Percentiles rank a stretch among this genome's conserved stretches.
phyloP scores from a whole-genome alignment of 768 basidiomycete species.

The Boletus speciosus region DNA sequence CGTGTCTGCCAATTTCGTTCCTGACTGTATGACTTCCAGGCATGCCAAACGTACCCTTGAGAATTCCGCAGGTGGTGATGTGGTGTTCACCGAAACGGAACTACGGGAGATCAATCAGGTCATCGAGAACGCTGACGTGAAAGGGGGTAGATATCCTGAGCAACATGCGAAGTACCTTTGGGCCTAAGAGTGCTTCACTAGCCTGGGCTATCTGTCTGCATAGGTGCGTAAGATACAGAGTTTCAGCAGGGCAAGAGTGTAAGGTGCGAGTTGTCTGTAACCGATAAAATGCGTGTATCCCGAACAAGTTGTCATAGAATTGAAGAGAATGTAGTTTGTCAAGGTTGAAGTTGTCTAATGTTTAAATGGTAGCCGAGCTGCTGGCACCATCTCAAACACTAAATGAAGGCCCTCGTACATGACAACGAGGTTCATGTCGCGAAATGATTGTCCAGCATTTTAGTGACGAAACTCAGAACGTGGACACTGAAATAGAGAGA shows the following conservation, averaged over 20 bases:
- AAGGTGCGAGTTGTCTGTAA: neutral
- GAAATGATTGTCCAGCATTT: neutral
- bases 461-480: neutral
- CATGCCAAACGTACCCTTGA: slow-evolving; percentile 41
- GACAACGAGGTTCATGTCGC: neutral
- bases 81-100: slow-evolving; percentile 41
- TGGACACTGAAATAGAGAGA: neutral
- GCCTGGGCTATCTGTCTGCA: neutral
- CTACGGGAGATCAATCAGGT: slow-evolving; percentile 37
- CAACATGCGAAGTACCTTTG: slow-evolving; percentile 26
- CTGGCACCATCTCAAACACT: neutral
- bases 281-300: neutral
- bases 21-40: slow-evolving; percentile 8
- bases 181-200: slow-evolving; percentile 20
- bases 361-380: too few species aligned
- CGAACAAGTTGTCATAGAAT: neutral
- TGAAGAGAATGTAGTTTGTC: neutral
- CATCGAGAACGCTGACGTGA: slow-evolving; percentile 34
- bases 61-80: slow-evolving; percentile 41
- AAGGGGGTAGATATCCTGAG: slow-evolving; percentile 40
- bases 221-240: neutral
- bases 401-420: neutral
- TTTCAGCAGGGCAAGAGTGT: neutral
- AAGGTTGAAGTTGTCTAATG: neutral
- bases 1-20: neutral